phyloP scores from a whole-genome alignment of 345 rosid genomes.

The Ricinus communis region DNA sequence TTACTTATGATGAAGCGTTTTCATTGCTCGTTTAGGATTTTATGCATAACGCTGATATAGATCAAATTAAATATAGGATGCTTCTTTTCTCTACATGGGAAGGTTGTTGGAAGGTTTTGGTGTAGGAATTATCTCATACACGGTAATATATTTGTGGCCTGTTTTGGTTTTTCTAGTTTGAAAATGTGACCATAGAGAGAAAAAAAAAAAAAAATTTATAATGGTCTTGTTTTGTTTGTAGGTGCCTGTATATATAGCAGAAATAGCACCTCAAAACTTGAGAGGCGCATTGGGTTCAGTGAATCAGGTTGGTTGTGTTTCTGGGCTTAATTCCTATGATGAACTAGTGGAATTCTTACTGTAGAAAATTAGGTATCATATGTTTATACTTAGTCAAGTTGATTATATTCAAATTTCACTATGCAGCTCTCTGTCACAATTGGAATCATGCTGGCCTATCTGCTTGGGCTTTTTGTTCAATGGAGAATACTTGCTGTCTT shows the following conservation, averaged over 20 bases:
- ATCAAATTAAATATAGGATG: constrained; percentile 61
- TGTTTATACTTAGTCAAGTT: constrained; percentile 7
- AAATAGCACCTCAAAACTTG: constrained; percentile 74
- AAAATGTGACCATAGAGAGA: constrained; percentile 1
- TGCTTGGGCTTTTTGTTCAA: constrained; percentile 77
- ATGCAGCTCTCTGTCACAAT: constrained; percentile 89
- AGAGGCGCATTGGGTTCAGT: constrained; percentile 75
- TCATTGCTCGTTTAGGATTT: background rate
- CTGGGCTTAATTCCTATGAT: constrained; percentile 3
- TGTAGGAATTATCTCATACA: constrained; percentile 93
- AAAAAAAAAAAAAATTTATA: too few species aligned
- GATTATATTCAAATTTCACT: constrained; percentile 13
- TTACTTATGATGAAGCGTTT: constrained; percentile 12
- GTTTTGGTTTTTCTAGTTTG: background rate
- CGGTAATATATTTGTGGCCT: constrained; percentile 48
- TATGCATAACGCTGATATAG: constrained; percentile 3
- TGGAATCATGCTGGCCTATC: constrained; percentile 94
- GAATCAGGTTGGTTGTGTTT: constrained; percentile 53
- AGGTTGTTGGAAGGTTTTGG: constrained; percentile 95
- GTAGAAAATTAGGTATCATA: background rate
- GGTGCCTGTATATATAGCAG: constrained; percentile 87
- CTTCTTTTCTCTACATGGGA: constrained; percentile 97
- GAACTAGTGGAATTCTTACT: constrained; percentile 9
- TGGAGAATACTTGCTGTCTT: constrained; percentile 96
- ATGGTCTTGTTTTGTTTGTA: constrained; percentile 19